Evolutionary conservation across 345 rosid genomes (phyloP).

Genomic region (Eutrema japonicum): DNA sequence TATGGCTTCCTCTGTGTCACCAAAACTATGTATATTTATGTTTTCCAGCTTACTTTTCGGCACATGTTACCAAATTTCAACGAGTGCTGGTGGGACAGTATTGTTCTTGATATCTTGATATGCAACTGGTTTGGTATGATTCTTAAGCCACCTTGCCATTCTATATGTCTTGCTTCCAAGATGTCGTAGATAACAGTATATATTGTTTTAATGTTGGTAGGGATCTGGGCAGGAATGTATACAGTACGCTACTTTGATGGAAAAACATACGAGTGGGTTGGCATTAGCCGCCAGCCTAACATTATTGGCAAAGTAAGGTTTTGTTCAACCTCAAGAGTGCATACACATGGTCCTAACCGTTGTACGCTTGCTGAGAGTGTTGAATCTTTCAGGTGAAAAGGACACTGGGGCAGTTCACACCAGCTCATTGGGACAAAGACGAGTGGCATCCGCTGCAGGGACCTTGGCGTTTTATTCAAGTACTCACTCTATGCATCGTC

Average conservation of each 20-base stretch:
- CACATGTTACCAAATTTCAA: conserved; percentile 99
- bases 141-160: conserved; percentile 13
- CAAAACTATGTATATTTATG: not conserved
- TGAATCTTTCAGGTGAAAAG: conserved; percentile 64
- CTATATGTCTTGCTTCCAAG: not conserved
- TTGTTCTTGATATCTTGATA: conserved; percentile 89
- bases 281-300: conserved; percentile 94
- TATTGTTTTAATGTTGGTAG: conserved; percentile 47
- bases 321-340: not conserved
- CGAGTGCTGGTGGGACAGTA: conserved; percentile 99
- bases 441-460: conserved; percentile 98
- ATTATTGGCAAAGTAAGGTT: conserved; percentile 75
- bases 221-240: conserved; percentile 99
- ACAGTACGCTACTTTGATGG: conserved; percentile 95
- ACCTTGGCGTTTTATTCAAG: conserved; percentile 98
- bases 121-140: conserved; percentile 99
- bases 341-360: not conserved
- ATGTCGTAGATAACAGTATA: not conserved
- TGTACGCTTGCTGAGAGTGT: not conserved
- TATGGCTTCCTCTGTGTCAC: conserved; percentile 13
- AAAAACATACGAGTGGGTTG: conserved; percentile 98
- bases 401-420: conserved; percentile 93
- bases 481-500: conserved; percentile 79
- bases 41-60: conserved; percentile 84
- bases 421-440: conserved; percentile 99